phyloP scores from a whole-genome alignment of 495 filamentous ascomycete genomes.

The Penicillium pancosmium region DNA sequence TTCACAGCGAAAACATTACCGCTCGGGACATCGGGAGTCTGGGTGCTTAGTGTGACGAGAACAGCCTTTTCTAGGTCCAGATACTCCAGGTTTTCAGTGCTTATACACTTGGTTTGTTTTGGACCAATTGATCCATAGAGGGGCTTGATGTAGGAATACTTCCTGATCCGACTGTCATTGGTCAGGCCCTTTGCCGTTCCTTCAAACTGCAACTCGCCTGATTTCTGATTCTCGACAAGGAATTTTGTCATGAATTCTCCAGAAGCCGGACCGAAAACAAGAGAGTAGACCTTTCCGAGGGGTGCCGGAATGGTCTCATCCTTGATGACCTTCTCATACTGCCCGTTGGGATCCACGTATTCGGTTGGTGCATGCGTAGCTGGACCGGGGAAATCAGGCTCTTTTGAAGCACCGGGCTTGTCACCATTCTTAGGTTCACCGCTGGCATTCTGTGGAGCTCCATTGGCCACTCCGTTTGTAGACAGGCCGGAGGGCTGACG shows the following conservation, averaged over 20 bases:
- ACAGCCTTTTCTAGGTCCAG: slow-evolving; percentile 88
- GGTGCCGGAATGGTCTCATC: slow-evolving; percentile 88
- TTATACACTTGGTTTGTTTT: slow-evolving; percentile 93
- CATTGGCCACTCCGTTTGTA: slow-evolving; percentile 37
- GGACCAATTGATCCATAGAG: slow-evolving; percentile 83
- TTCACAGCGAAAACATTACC: slow-evolving; percentile 90
- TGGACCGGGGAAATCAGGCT: slow-evolving; percentile 85
- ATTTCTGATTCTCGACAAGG: slow-evolving; percentile 85
- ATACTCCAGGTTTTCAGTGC: slow-evolving; percentile 76
- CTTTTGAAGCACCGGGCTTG: slow-evolving; percentile 58
- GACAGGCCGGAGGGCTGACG: slow-evolving; percentile 70
- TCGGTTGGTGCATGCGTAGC: slow-evolving; percentile 79
- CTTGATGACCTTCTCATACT: slow-evolving; percentile 82
- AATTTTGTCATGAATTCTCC: slow-evolving; percentile 81
- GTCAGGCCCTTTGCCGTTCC: slow-evolving; percentile 79
- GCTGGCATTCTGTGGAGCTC: slow-evolving; percentile 28
- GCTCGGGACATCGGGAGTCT: slow-evolving; percentile 93
- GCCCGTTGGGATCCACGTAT: slow-evolving; percentile 72
- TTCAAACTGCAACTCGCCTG: slow-evolving; percentile 77
- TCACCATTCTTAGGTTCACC: slow-evolving; percentile 53
- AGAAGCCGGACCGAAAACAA: slow-evolving; percentile 82
- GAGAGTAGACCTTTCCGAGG: slow-evolving; percentile 85
- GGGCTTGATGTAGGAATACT: slow-evolving; percentile 90
- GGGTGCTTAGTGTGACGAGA: slow-evolving; percentile 75
- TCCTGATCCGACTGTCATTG: slow-evolving; percentile 70